Evolutionary conservation across 495 filamentous ascomycete species (phyloP), one percentile per base, ranked within the genome.

Genomic region (Penicillium pulvis): DNA sequence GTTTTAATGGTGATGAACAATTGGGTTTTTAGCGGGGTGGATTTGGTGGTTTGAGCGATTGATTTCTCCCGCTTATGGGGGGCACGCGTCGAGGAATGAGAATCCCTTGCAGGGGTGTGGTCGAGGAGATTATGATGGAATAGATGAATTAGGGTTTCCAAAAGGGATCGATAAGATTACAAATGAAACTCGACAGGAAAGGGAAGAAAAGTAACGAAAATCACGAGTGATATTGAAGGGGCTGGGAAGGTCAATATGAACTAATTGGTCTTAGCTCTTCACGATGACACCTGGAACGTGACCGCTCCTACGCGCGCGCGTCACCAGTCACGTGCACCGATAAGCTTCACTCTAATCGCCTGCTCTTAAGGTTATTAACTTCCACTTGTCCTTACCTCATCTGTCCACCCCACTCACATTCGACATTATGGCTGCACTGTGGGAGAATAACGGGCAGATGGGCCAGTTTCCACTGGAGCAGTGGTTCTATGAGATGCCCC

Each of bases 401-500:
- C 47, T 50, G 47, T 50, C 33, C 11, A 17, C n/a, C 16, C 6
- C 26, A 33, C 47, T 6, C 33, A 58, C 47, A 28, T 42, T 41
- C 33, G 12, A 6, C 20, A 62, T 19, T 20, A 80, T 80, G 77
- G 77, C 75, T 45, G 77, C 72, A 19, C 62, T 78, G 45, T 80
- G 73, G 72, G 77, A 74, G 54, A 80, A 80, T 66, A 77, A 74
- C 42, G 75, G 42, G 77, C 71, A 80, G 49, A 73, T 80, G 47
- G 85, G 82, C 57, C 87, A 89, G 58, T 90, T 94, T 64, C 93
- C 92, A 24, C 82, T 97, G 8, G 93, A 97, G 74, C 89, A 92
- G 68, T 97, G 94, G 93, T 97, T 96, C 76, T 96, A 88, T 75
- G 93, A 98, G 74, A 96, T 97, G 88, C 94, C 95, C 2, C 86